These are phyloP conservation scores for Sindora glabra DNA, from an alignment of 306 rosid species.

Conservation along the genomic window DNA sequence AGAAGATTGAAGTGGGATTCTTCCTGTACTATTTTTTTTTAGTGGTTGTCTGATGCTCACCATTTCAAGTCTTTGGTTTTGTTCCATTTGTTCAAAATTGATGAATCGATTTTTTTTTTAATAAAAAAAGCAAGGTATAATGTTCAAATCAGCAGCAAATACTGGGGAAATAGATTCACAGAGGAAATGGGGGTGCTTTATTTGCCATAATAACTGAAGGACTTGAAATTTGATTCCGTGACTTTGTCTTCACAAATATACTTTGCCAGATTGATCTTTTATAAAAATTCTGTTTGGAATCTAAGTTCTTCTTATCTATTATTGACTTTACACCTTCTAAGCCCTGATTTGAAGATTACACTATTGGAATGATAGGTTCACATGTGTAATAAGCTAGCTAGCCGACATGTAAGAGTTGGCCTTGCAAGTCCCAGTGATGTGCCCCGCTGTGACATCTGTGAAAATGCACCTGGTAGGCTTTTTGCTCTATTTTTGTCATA, in stretches of 20 bases:
- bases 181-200: neutral
- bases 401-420: slow-evolving; percentile 93
- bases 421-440: slow-evolving; percentile 91
- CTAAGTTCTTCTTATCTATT: slow-evolving; percentile 1
- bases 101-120: neutral
- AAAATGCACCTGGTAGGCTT: slow-evolving; percentile 82
- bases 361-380: slow-evolving; percentile 60
- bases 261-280: neutral
- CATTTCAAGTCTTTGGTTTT: neutral
- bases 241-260: neutral
- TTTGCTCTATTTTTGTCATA: neutral
- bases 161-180: neutral
- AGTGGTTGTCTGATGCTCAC: neutral
- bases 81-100: no score
- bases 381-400: slow-evolving; percentile 94
- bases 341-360: slow-evolving; percentile 7
- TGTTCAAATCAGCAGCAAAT: neutral
- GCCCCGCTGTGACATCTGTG: slow-evolving; percentile 90
- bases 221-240: neutral
- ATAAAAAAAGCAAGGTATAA: neutral
- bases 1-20: neutral
- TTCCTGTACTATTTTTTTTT: neutral
- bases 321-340: slow-evolving; percentile 3
- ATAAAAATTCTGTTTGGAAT: neutral
- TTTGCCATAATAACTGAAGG: neutral